These are phyloP conservation scores for Climacium dendroides DNA, from an alignment of 225 moss, liverwort and hornwort genomes.

Conservation along the genomic window DNA sequence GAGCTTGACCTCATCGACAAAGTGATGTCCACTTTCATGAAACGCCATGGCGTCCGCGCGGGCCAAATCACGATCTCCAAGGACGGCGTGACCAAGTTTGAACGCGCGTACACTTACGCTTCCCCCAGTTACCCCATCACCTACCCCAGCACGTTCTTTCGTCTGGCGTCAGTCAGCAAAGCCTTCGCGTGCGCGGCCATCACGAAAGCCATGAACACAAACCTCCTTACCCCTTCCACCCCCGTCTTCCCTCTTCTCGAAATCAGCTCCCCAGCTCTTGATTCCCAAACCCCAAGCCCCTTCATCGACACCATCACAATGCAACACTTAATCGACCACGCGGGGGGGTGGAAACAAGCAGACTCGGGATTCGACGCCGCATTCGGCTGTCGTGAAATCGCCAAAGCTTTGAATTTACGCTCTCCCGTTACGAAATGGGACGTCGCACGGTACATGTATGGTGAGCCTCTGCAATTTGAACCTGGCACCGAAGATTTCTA, in stretches of 20 bases:
- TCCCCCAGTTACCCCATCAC: background rate
- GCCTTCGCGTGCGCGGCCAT: background rate
- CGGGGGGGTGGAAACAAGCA: background rate
- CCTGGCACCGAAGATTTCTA: background rate
- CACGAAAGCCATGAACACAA: background rate
- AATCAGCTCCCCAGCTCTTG: background rate
- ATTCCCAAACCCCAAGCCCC: background rate
- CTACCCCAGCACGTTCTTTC: background rate
- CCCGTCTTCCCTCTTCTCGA: background rate
- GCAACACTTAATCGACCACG: background rate
- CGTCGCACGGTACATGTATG: background rate
- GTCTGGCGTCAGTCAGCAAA: background rate
- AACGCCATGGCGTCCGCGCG: background rate
- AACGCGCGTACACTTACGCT: background rate
- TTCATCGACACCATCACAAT: background rate
- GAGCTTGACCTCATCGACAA: background rate
- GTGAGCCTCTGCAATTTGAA: background rate
- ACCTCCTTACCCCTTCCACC: background rate
- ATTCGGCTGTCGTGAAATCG: background rate
- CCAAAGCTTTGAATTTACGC: background rate
- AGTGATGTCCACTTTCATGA: background rate
- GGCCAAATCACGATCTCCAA: background rate
- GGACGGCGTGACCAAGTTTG: background rate
- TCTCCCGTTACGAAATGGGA: background rate
- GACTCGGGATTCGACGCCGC: background rate